A percentile compares a stretch with the other conserved stretches of the same genome.
Conservation (phyloP, 2,329 filamentous ascomycete genomes). For the Aspergillus pseudonomiae region DNA sequence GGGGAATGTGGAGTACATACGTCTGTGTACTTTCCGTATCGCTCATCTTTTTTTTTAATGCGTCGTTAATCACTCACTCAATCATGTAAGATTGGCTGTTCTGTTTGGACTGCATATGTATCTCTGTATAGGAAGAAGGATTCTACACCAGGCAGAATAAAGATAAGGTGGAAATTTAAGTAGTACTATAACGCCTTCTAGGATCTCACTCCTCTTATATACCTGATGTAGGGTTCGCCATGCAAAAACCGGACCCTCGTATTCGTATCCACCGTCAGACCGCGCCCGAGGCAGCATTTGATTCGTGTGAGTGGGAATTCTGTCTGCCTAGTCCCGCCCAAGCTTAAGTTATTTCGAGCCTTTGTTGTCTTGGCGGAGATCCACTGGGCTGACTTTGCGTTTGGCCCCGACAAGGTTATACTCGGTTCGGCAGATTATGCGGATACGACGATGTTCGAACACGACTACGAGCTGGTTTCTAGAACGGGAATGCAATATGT, state of each 20-base stretch:
- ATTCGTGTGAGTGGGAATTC: not conserved
- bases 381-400: not conserved
- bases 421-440: not conserved
- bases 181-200: not conserved
- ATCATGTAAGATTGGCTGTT: not conserved
- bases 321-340: not conserved
- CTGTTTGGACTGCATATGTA: not conserved
- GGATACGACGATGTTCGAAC: not conserved
- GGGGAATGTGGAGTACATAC: not conserved
- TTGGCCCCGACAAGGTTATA: not conserved
- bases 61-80: too few species aligned
- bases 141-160: not conserved
- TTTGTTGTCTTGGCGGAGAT: not conserved
- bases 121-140: not conserved
- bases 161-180: not conserved
- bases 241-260: not conserved
- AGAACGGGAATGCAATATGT: not conserved
- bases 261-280: not conserved
- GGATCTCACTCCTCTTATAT: not conserved
- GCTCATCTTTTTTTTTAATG: not conserved
- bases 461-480: not conserved
- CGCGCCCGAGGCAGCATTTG: not conserved
- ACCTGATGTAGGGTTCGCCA: not conserved
- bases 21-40: slow-evolving; percentile 1
- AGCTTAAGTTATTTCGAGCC: not conserved